A percentile compares a stretch with the other conserved stretches of the same genome.
Evolutionary conservation across 164 flowering plant species (phyloP).

Genomic region (Piper longum): DNA sequence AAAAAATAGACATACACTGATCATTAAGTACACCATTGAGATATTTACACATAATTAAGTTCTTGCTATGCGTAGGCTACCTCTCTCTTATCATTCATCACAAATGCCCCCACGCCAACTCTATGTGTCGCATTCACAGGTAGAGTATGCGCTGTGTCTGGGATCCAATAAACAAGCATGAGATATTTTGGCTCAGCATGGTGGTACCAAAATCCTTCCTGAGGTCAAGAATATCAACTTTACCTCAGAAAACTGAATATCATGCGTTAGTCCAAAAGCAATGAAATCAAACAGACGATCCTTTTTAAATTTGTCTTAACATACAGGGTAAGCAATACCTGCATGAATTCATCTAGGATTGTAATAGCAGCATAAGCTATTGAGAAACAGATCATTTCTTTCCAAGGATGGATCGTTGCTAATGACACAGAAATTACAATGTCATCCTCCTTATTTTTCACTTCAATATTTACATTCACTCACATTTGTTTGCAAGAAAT

Average conservation of each 20-base stretch:
- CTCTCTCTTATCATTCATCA: slow-evolving; percentile 38
- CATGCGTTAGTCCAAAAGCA: background rate
- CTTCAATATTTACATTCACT: no score
- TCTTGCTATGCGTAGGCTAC: slow-evolving; percentile 6
- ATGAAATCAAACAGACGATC: background rate
- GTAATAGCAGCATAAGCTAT: no score
- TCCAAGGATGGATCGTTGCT: no score
- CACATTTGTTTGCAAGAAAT: no score
- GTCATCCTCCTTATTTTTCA: no score
- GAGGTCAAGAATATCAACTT: slow-evolving; percentile 1
- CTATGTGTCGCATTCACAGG: slow-evolving; percentile 42
- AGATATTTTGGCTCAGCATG: slow-evolving; percentile 36
- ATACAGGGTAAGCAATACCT: background rate
- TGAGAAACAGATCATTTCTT: no score
- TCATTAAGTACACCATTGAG: background rate
- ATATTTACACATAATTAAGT: no score
- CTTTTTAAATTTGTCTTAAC: background rate
- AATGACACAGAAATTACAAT: no score
- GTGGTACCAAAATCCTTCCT: slow-evolving; percentile 43
- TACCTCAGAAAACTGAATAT: background rate
- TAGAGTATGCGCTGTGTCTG: slow-evolving; percentile 20
- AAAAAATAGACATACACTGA: background rate
- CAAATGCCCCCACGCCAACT: slow-evolving; percentile 34
- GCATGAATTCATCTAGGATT: no score
- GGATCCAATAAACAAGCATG: slow-evolving; percentile 44